Evolutionary conservation across 306 rosid genomes (phyloP), one percentile per base, ranked within the genome.

Genomic region (Gynostemma pentaphyllum): DNA sequence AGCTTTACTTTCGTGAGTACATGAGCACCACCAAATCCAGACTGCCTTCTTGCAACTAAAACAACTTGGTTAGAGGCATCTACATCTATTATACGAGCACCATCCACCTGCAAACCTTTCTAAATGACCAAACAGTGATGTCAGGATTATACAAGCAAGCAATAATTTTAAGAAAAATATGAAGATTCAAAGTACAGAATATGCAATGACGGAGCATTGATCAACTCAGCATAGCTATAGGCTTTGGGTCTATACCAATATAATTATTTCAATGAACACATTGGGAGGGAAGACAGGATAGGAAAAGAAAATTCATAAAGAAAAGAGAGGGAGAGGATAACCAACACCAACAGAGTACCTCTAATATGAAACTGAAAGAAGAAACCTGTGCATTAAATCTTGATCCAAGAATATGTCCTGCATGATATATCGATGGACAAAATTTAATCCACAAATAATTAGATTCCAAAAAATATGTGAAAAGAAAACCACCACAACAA

Each of bases 71-170:
- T 79, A 40, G 86, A 74, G 59, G 73, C 72, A 73, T 86, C 83
- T 63, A 88, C 47, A 68, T 92, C 98, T 68, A 92, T 76, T 28
- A 79, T 62, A 23, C 81, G 89, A 36, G 92, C 90, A 52, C 94
- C 87, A 26, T 78, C 84, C 45, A 86, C 78, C 73, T 18, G 70
- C 74, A 92, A 73, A 40, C 67, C 80, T 75, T 69, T 75, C 98
- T 92, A 65, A 68, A 79, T 65, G 67, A n/a, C 51, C 63, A 40
- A 61, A 74, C 45, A 41, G 64, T 48, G 9, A 41, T 50, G 78
- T 76, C 56, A 84, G 77, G 59, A 53, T 45, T 45, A 69, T 57
- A 37, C 22, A 47, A 39, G 64, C 9, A 42, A 59, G 36, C 10
- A 32, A 32, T 7, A 57, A 36, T 44, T 57, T 57, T 59, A 16